Conservation (phyloP, 1,284 basidiomycete genomes). For the Ustilago curta region DNA sequence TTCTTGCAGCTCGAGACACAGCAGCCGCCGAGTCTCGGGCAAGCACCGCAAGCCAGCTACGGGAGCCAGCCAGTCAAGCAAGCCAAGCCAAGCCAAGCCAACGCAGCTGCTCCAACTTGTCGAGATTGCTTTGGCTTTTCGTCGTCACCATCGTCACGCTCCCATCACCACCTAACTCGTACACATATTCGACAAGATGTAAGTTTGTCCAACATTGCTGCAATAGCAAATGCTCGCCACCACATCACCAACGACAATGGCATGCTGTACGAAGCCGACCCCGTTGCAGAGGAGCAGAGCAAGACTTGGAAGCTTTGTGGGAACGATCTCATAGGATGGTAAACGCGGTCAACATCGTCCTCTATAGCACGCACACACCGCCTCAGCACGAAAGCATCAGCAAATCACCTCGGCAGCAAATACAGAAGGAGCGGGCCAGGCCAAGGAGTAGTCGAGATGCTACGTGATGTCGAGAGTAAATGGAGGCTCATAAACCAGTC, state of each 20-base stretch:
- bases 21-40: background rate
- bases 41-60: background rate
- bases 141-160: conserved; percentile 21
- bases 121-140: conserved; percentile 11
- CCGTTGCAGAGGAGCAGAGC: background rate
- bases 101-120: background rate
- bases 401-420: background rate
- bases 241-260: background rate
- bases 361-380: background rate
- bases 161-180: conserved; percentile 38
- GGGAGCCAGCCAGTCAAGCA: background rate
- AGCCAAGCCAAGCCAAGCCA: background rate
- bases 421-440: background rate
- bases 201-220: conserved; percentile 27
- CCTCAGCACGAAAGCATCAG: background rate
- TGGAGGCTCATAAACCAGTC: too few relatives aligned
- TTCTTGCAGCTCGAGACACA: conserved; percentile 1
- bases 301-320: background rate
- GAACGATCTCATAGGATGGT: background rate
- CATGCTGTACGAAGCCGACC: conserved; percentile 7
- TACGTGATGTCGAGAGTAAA: background rate
- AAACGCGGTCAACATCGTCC: background rate
- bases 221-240: conserved; percentile 6
- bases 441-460: background rate
- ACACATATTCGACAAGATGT: conserved; percentile 42